These are phyloP conservation scores for Lolium rigidum DNA, from an alignment of 176 grass and related monocot species.

Conservation along the genomic window DNA sequence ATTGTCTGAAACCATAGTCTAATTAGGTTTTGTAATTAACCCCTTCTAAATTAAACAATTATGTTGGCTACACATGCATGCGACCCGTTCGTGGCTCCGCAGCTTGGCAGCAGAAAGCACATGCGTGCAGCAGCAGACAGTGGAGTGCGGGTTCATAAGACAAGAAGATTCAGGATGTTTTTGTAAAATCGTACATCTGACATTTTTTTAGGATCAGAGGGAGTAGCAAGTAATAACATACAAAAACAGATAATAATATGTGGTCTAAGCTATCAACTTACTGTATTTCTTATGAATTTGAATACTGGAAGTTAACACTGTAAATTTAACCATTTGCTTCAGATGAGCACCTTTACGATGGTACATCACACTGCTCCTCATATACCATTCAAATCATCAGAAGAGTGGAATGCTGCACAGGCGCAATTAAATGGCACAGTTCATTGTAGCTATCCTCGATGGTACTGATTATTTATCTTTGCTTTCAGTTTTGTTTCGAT, in stretches of 20 bases:
- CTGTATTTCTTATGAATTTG: slow-evolving; percentile 33
- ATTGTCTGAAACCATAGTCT: no score
- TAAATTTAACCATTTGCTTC: slow-evolving; percentile 38
- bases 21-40: no score
- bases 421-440: slow-evolving; percentile 95
- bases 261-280: neutral
- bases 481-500: neutral
- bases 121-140: no score
- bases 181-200: no score
- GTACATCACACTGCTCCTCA: slow-evolving; percentile 99
- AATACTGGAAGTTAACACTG: slow-evolving; percentile 4
- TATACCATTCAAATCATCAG: slow-evolving; percentile 95
- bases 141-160: no score
- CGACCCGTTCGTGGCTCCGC: no score
- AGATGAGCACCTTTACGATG: slow-evolving; percentile 99
- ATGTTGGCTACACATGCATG: no score
- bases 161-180: no score
- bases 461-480: slow-evolving; percentile 53
- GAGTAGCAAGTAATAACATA: slow-evolving; percentile 12
- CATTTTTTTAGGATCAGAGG: no score
- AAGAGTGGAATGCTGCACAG: slow-evolving; percentile 96
- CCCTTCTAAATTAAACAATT: no score
- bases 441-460: slow-evolving; percentile 89
- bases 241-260: slow-evolving; percentile 16
- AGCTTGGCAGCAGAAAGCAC: no score